These are phyloP conservation scores for Bipolaris victoriae DNA, from an alignment of 2,329 filamentous ascomycete species.

Conservation along the genomic window DNA sequence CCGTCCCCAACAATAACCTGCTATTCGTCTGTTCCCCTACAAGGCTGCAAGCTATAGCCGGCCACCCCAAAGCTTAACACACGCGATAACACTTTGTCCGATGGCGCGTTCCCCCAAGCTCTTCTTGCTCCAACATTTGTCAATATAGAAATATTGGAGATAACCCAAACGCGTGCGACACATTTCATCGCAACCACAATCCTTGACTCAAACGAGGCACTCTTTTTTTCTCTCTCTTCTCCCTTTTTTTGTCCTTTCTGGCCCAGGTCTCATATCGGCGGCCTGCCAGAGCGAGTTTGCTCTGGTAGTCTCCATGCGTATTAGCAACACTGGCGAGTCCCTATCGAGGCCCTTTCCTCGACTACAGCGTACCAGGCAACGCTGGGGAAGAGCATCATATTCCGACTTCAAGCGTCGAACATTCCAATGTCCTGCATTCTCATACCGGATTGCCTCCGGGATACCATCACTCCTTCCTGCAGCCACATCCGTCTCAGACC, in stretches of 20 bases:
- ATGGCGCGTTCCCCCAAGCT: slow-evolving; percentile 47
- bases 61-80: slow-evolving; percentile 48
- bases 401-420: slow-evolving; percentile 52
- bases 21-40: slow-evolving; percentile 35
- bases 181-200: slow-evolving; percentile 42
- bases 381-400: slow-evolving; percentile 51
- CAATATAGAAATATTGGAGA: slow-evolving; percentile 49
- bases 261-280: slow-evolving; percentile 53
- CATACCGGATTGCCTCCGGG: slow-evolving; percentile 45
- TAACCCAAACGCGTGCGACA: slow-evolving; percentile 53
- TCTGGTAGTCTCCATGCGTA: slow-evolving; percentile 59
- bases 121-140: slow-evolving; percentile 50
- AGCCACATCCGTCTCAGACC: slow-evolving; percentile 47
- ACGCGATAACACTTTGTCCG: slow-evolving; percentile 46
- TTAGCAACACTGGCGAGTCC: slow-evolving; percentile 58
- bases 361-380: slow-evolving; percentile 54
- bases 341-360: slow-evolving; percentile 55
- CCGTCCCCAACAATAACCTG: slow-evolving; percentile 43
- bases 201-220: slow-evolving; percentile 45
- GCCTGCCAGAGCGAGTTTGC: slow-evolving; percentile 57
- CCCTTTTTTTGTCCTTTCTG: slow-evolving; percentile 32
- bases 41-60: slow-evolving; percentile 45
- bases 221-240: slow-evolving; percentile 33
- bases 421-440: slow-evolving; percentile 49
- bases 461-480: slow-evolving; percentile 47